Evolutionary conservation across 208 protist species (phyloP).

Genomic region (Crithidia mellificae): DNA sequence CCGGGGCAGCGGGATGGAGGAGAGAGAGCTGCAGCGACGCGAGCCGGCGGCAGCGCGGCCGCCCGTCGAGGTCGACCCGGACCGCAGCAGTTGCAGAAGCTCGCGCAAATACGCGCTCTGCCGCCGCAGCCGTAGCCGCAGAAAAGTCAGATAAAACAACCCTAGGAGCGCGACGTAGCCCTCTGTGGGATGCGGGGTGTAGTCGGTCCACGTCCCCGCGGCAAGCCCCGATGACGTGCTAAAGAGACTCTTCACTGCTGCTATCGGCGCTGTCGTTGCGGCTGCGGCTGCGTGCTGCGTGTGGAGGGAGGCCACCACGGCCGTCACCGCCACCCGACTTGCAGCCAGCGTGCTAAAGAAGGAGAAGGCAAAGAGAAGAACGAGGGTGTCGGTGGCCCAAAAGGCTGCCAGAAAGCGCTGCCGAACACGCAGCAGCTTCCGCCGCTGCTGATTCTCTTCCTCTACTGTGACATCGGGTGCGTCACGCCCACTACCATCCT

Average conservation of each 20-base stretch:
- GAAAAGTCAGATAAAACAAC: not conserved
- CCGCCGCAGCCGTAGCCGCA: conserved; percentile 3
- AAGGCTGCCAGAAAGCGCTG: conserved; percentile 15
- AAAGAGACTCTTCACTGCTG: not conserved
- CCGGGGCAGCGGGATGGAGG: not conserved
- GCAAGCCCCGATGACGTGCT: too few species aligned
- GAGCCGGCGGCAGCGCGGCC: not conserved
- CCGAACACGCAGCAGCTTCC: not conserved
- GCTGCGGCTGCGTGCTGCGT: not conserved
- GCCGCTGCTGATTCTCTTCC: conserved; percentile 8
- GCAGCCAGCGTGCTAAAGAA: conserved; percentile 18
- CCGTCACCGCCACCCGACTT: conserved; percentile 12
- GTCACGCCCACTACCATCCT: not conserved
- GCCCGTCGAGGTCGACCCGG: not conserved
- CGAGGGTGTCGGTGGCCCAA: conserved; percentile 13
- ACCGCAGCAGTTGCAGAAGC: not conserved
- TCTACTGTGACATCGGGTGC: not conserved
- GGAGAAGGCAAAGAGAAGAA: not conserved
- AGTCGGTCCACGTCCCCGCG: not conserved
- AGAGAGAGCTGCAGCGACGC: not conserved
- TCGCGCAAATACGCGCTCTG: not conserved
- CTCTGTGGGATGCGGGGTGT: conserved; percentile 3
- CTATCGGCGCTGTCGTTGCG: not conserved
- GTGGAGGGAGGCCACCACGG: conserved; percentile 2
- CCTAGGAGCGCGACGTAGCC: conserved; percentile 21